These are phyloP conservation scores for Theileria annulata DNA, from an alignment of 169 alveolate species.

Conservation along the genomic window DNA sequence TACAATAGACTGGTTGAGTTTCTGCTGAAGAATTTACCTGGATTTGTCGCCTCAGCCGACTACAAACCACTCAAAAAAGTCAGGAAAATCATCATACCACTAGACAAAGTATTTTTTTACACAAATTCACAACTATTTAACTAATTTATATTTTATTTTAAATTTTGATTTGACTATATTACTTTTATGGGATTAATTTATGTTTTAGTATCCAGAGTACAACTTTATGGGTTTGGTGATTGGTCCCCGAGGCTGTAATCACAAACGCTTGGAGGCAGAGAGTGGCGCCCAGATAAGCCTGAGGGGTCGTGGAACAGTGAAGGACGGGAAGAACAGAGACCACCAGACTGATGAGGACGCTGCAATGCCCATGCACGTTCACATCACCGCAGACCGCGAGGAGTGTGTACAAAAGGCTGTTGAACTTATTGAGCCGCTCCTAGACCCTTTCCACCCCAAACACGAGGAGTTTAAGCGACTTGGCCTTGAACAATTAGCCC, in stretches of 20 bases:
- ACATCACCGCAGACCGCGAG: slow-evolving; percentile 81
- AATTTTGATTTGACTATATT: not conserved
- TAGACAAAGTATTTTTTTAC: slow-evolving; percentile 68
- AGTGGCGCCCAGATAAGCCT: slow-evolving; percentile 87
- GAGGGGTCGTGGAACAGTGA: slow-evolving; percentile 87
- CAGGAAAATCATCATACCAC: slow-evolving; percentile 83
- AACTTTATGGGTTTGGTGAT: slow-evolving; percentile 92
- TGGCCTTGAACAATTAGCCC: slow-evolving; percentile 84
- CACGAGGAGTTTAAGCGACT: slow-evolving; percentile 85
- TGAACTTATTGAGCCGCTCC: slow-evolving; percentile 80
- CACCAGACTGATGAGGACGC: slow-evolving; percentile 87
- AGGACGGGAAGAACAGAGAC: slow-evolving; percentile 88
- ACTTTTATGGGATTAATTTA: not conserved
- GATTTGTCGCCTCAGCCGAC: slow-evolving; percentile 87
- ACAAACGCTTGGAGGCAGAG: slow-evolving; percentile 88
- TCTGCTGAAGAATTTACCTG: slow-evolving; percentile 82
- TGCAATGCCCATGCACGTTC: slow-evolving; percentile 87
- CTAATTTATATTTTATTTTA: not conserved
- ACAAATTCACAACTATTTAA: no score
- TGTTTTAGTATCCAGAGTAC: slow-evolving; percentile 83
- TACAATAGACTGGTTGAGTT: slow-evolving; percentile 84
- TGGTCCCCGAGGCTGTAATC: slow-evolving; percentile 94
- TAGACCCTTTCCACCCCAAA: slow-evolving; percentile 85
- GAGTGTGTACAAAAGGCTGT: slow-evolving; percentile 83
- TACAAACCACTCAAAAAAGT: slow-evolving; percentile 85